Evolutionary conservation across 2,329 filamentous ascomycete genomes (phyloP), one percentile per base, ranked within the genome.

Genomic region (Paecilomyces niveus): DNA sequence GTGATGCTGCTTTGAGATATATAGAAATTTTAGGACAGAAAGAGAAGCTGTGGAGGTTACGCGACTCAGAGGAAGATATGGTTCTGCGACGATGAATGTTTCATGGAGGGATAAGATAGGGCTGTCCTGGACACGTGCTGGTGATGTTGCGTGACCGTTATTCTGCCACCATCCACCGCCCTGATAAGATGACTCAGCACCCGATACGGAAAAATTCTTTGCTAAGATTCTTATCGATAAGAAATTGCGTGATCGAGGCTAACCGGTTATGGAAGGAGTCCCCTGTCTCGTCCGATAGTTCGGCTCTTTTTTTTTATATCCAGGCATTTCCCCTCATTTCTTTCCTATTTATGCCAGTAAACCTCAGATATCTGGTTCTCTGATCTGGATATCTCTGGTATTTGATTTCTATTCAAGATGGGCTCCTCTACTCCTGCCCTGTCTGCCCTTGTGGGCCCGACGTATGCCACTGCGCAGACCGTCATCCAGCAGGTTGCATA

Each of bases 401-500:
- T 54, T 8, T 21, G 26, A 54, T 7, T 9, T 58, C 62, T 56
- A 52, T 50, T 66, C 64, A 65, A 58, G 56, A 72, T 73, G 71
- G 68, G 63, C 58, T 67, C 62, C 54, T 62, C 59, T 29, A 65
- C 80, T 61, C 73, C 82, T 58, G 64, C 78, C 33, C 74, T 85
- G 60, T 76, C 77, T 57, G 79, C 79, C 59, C 89, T 97, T 74
- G 87, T 84, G 61, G 94, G 93, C 15, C 90, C 93, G 65, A 94
- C 90, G 58, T 99, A 99, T 77, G 84, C 93, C 61, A 97, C 93
- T 49, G 90, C 92, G 31, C 94, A 99, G 78, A 86, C 91, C 22
- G 85, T 99, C 58, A 89, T 97, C 64, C 94, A 99, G 80, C 94
- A 99, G 77, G 89, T 97, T 64, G 91, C 93, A 61, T 99, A 96